Evolutionary conservation across 1,284 basidiomycete genomes (phyloP).

Genomic region (Termitomyces sp.): DNA sequence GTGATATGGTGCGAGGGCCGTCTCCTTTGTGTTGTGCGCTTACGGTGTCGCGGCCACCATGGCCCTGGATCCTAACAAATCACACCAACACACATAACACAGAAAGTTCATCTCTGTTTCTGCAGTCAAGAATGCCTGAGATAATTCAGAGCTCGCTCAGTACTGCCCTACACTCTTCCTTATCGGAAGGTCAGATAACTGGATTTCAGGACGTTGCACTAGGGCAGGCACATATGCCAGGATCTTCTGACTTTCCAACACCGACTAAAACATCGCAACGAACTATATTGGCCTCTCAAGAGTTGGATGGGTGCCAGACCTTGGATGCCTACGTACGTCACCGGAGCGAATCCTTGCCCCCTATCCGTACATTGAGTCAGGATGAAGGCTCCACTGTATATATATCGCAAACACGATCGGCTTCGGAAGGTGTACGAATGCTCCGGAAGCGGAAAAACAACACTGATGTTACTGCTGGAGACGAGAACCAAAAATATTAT

Average conservation of each 20-base stretch:
- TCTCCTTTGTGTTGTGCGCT: too few species aligned
- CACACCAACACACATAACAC: neutral
- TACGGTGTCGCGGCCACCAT: too few species aligned
- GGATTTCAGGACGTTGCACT: neutral
- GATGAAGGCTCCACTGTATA: neutral
- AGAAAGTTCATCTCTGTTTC: neutral
- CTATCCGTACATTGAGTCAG: neutral
- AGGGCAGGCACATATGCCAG: neutral
- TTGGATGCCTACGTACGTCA: neutral
- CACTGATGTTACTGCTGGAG: neutral
- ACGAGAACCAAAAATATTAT: neutral
- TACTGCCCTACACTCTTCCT: neutral
- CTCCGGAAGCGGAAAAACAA: neutral
- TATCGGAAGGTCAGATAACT: neutral
- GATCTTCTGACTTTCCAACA: neutral
- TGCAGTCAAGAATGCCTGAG: neutral
- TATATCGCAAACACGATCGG: neutral
- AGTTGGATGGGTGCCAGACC: neutral
- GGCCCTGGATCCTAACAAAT: too few species aligned
- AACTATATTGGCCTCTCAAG: neutral
- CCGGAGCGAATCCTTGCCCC: neutral
- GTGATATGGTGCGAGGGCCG: too few species aligned
- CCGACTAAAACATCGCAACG: neutral
- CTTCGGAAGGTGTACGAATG: neutral
- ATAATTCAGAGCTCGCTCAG: neutral